Percentiles rank a stretch among this genome's conserved stretches.
Evolutionary conservation across 768 basidiomycete species (phyloP).

Genomic region (Leccinum olivaceopallidum): DNA sequence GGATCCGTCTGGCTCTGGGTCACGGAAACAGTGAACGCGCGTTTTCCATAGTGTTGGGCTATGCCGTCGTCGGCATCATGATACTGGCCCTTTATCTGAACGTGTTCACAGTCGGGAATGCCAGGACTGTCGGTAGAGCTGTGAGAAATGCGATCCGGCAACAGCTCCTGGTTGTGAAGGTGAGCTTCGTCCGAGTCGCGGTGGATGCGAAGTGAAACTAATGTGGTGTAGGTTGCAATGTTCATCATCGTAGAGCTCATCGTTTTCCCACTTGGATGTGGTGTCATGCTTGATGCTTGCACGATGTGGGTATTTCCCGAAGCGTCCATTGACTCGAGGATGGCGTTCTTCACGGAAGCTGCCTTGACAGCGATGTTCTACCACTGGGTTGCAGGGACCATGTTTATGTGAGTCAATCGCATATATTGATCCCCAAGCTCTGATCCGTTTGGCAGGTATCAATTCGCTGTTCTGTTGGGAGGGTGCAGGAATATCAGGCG

Average conservation of each 20-base stretch:
- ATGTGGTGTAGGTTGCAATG: slow-evolving; percentile 66
- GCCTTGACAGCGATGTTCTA: slow-evolving; percentile 85
- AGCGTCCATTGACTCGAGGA: slow-evolving; percentile 61
- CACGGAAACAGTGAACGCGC: slow-evolving; percentile 61
- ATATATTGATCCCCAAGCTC: not conserved
- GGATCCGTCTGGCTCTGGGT: slow-evolving; percentile 64
- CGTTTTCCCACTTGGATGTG: slow-evolving; percentile 87
- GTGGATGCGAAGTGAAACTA: slow-evolving; percentile 1
- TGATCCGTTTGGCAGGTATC: slow-evolving; percentile 58
- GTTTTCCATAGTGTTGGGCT: slow-evolving; percentile 76
- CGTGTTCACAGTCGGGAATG: slow-evolving; percentile 73
- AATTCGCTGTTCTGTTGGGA: slow-evolving; percentile 82
- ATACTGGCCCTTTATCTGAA: slow-evolving; percentile 68
- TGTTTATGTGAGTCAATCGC: slow-evolving; percentile 71
- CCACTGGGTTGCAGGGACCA: slow-evolving; percentile 91
- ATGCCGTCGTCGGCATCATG: slow-evolving; percentile 58
- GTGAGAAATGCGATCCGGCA: slow-evolving; percentile 78
- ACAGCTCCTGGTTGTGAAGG: slow-evolving; percentile 86
- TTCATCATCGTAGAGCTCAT: slow-evolving; percentile 92
- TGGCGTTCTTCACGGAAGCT: slow-evolving; percentile 66
- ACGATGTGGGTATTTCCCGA: slow-evolving; percentile 86
- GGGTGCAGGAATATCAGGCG: slow-evolving; percentile 84
- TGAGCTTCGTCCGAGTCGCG: slow-evolving; percentile 27
- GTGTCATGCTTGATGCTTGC: slow-evolving; percentile 78
- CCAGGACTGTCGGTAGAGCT: slow-evolving; percentile 66